phyloP scores from a whole-genome alignment of 2,329 filamentous ascomycete genomes.

The Aspergillus sp. region DNA sequence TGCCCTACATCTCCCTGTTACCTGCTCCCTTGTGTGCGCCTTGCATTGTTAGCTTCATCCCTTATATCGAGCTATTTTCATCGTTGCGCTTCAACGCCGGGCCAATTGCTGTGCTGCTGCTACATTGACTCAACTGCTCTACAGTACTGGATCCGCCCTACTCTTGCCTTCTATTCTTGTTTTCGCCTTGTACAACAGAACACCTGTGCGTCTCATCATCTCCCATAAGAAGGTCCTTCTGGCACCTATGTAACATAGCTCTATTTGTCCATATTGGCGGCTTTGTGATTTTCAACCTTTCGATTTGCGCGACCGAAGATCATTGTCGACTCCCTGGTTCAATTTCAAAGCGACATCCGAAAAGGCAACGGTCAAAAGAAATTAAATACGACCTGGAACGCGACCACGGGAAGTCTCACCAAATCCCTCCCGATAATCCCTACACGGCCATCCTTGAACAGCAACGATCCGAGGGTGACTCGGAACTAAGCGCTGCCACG shows the following conservation, averaged over 20 bases:
- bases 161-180: not conserved
- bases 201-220: not conserved
- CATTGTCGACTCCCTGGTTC: not conserved
- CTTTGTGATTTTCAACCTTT: constrained; percentile 8
- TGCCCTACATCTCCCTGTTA: constrained; percentile 12
- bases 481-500: constrained; percentile 22
- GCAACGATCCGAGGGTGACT: constrained; percentile 6
- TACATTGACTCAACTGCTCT: not conserved
- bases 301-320: not conserved
- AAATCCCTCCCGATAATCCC: not conserved
- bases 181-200: constrained; percentile 11
- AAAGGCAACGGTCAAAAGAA: not conserved
- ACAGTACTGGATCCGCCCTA: too few species aligned
- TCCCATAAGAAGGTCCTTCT: not conserved
- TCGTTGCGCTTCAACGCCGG: constrained; percentile 4
- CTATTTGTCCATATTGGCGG: constrained; percentile 9
- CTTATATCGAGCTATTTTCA: constrained; percentile 14
- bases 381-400: constrained; percentile 1
- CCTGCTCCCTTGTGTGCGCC: constrained; percentile 18
- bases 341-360: constrained; percentile 5
- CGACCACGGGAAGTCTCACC: not conserved
- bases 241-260: constrained; percentile 16
- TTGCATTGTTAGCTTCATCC: constrained; percentile 24
- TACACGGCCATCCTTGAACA: constrained; percentile 1
- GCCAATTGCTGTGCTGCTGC: constrained; percentile 2